A percentile compares a stretch with the other conserved stretches of the same genome.
phyloP scores from a whole-genome alignment of 1,284 basidiomycete species.

The Tilletia walkeri region DNA sequence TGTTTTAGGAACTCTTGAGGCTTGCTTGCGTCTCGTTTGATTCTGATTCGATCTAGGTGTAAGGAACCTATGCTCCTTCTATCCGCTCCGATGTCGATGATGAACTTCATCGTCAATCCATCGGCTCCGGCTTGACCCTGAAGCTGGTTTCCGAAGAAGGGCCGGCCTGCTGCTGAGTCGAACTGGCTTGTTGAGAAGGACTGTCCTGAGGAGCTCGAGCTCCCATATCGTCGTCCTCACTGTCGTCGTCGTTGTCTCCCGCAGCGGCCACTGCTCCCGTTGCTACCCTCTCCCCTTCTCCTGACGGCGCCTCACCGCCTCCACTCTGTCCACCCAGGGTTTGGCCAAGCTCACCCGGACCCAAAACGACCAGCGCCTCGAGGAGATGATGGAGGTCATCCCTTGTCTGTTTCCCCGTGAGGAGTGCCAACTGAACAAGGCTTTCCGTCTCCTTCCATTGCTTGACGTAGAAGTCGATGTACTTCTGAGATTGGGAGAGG shows the following conservation, averaged over 20 bases:
- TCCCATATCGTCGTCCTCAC: background rate
- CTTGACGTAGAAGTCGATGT: background rate
- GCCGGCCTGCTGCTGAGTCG: background rate
- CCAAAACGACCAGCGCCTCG: too few species aligned
- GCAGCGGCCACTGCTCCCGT: background rate
- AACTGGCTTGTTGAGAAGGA: background rate
- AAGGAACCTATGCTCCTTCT: too few species aligned
- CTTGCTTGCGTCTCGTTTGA: too few species aligned
- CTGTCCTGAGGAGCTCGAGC: background rate
- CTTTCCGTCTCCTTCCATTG: background rate
- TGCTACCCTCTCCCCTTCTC: too few species aligned
- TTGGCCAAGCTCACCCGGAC: too few species aligned
- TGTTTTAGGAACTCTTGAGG: too few species aligned
- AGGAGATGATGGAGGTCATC: background rate
- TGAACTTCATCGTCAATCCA: background rate
- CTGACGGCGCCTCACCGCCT: too few species aligned
- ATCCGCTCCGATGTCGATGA: too few species aligned
- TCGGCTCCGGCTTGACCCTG: constrained; percentile 5
- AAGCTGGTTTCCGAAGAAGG: background rate
- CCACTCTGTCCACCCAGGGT: too few species aligned
- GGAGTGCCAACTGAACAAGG: background rate
- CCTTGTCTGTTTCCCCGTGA: background rate
- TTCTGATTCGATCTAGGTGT: too few species aligned
- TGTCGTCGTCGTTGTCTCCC: background rate
- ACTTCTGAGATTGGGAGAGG: background rate